Conservation (phyloP, 352 stramenopile species). For the Phytophthora agathidicida region DNA sequence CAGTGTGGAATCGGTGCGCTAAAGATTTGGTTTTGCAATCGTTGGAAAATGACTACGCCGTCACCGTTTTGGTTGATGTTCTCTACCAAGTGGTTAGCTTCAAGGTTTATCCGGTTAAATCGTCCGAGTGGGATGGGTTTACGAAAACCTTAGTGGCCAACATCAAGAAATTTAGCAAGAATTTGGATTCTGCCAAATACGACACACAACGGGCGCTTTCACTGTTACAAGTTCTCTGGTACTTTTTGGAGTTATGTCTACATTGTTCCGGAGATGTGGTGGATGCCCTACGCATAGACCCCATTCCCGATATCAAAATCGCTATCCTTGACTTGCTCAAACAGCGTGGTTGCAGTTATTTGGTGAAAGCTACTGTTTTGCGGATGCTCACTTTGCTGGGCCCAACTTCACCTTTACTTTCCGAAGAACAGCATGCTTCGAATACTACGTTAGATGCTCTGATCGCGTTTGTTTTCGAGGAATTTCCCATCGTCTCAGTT, state of each 20-base stretch:
- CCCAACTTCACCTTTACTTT: slow-evolving; percentile 15
- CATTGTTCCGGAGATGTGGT: slow-evolving; percentile 42
- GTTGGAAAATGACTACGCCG: slow-evolving; percentile 34
- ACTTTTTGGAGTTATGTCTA: slow-evolving; percentile 49
- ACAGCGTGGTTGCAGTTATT: slow-evolving; percentile 44
- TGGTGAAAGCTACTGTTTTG: slow-evolving; percentile 68
- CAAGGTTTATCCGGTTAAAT: slow-evolving; percentile 40
- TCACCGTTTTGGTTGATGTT: slow-evolving; percentile 44
- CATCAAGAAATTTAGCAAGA: slow-evolving; percentile 52
- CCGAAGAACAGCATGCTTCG: slow-evolving; percentile 4
- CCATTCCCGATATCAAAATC: slow-evolving; percentile 49
- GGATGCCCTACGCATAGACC: slow-evolving; percentile 27
- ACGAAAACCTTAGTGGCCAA: slow-evolving; percentile 46
- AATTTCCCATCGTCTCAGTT: slow-evolving; percentile 79
- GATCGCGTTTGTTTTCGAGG: slow-evolving; percentile 60
- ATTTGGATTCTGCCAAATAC: slow-evolving; percentile 13
- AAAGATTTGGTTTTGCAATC: slow-evolving; percentile 36
- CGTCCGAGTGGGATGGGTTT: slow-evolving; percentile 55
- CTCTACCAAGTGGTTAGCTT: slow-evolving; percentile 42
- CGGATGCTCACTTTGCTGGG: slow-evolving; percentile 45
- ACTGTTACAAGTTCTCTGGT: slow-evolving; percentile 48
- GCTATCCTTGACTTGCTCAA: slow-evolving; percentile 44
- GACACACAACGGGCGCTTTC: slow-evolving; percentile 46
- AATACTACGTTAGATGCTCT: slow-evolving; percentile 41
- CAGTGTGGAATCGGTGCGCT: slow-evolving; percentile 49